Evolutionary conservation across 1,284 basidiomycete species (phyloP).

Genomic region (Heterobasidion occidentale): DNA sequence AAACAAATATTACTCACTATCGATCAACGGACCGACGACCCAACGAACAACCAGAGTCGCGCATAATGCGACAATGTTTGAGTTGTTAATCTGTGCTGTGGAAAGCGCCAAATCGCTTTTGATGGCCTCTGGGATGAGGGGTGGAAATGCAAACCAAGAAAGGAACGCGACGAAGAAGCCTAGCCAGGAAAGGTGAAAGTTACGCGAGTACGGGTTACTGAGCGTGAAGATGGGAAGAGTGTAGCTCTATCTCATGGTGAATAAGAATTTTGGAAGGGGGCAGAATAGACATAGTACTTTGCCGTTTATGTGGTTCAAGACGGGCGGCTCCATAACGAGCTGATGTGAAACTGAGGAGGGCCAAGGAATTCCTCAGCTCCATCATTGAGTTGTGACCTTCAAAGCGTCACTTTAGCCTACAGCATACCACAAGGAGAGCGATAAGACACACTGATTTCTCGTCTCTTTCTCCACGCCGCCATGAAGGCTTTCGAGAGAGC

Average conservation of each 20-base stretch:
- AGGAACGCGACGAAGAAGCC: slow-evolving; percentile 16
- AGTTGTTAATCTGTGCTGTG: slow-evolving; percentile 41
- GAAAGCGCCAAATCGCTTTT: slow-evolving; percentile 47
- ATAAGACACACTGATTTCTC: not conserved
- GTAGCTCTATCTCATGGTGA: not conserved
- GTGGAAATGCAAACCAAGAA: slow-evolving; percentile 63
- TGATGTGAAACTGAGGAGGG: not conserved
- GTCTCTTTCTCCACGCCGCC: not conserved
- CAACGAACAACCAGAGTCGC: slow-evolving; percentile 50
- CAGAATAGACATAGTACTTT: not conserved
- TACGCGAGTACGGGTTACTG: not conserved
- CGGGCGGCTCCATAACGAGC: not conserved
- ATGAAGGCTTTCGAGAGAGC: not conserved
- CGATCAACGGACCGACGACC: slow-evolving; percentile 48
- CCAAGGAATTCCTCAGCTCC: not conserved
- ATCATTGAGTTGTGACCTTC: not conserved
- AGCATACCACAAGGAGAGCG: not conserved
- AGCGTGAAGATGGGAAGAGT: not conserved
- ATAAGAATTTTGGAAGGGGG: not conserved
- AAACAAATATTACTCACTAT: not conserved
- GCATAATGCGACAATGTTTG: slow-evolving; percentile 49
- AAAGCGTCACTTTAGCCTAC: too few relatives aligned
- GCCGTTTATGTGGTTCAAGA: not conserved
- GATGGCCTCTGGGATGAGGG: slow-evolving; percentile 55
- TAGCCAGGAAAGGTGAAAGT: not conserved